Conservation (phyloP, 305 asterid genomes). For the Plantago lanceolata region DNA sequence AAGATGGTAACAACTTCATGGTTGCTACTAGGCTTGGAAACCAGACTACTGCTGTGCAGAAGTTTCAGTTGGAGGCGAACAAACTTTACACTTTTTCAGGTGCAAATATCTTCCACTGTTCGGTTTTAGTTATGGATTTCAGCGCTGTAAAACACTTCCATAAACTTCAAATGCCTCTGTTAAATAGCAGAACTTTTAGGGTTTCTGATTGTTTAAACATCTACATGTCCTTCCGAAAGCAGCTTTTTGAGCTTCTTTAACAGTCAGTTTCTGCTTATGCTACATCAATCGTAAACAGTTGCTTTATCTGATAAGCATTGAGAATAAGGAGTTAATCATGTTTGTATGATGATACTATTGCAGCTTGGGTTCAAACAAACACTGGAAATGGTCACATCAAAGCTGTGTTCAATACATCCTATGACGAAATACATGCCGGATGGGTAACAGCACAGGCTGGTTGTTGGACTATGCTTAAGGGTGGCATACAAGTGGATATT, state of each 20-base stretch:
- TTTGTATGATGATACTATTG: neutral
- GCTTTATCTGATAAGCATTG: neutral
- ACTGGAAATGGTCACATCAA: neutral
- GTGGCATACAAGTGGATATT: constrained; percentile 10
- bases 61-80: constrained; percentile 4
- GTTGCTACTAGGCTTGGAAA: constrained; percentile 14
- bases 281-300: too few relatives aligned
- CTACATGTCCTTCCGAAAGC: too few relatives aligned
- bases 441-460: constrained; percentile 17
- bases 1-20: constrained; percentile 21
- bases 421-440: neutral
- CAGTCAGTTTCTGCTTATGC: too few relatives aligned
- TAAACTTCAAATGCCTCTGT: too few relatives aligned
- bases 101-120: too few relatives aligned
- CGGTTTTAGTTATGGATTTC: too few relatives aligned
- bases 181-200: too few relatives aligned
- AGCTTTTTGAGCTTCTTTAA: too few relatives aligned
- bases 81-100: constrained; percentile 16
- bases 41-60: neutral
- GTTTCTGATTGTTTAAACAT: too few relatives aligned
- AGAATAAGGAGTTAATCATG: neutral
- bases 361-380: constrained; percentile 9
- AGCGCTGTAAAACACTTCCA: too few relatives aligned
- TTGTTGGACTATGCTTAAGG: constrained; percentile 28
- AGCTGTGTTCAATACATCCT: neutral